phyloP scores from a whole-genome alignment of 306 rosid species.

The Gastrolobium villosum region DNA sequence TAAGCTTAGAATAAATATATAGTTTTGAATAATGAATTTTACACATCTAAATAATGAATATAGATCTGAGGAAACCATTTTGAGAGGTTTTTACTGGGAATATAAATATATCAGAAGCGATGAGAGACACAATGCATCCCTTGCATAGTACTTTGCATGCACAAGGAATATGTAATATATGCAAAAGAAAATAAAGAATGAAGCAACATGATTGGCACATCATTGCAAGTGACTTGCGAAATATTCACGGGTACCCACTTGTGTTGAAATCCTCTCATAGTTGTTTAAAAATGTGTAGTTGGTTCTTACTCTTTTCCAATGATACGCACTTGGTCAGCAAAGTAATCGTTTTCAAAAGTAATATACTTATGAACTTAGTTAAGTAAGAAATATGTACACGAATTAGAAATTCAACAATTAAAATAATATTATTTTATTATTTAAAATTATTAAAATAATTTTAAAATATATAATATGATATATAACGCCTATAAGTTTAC shows the following conservation, averaged over 20 bases:
- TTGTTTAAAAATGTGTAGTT: no score
- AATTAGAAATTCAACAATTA: no score
- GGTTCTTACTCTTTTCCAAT: no score
- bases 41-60: neutral
- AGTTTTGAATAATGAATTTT: neutral
- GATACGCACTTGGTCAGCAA: no score
- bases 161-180: slow-evolving; percentile 39
- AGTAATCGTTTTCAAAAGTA: no score
- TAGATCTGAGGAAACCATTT: no score
- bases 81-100: slow-evolving; percentile 24
- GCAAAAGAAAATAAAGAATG: neutral
- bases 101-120: neutral
- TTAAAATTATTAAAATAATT: no score
- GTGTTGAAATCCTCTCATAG: neutral
- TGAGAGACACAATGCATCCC: neutral
- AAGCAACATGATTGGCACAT: neutral
- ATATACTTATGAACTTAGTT: no score
- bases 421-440: no score
- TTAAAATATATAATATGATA: no score
- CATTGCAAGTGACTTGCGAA: neutral
- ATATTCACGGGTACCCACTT: neutral
- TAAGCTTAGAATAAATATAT: neutral
- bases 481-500: no score
- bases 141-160: slow-evolving; percentile 16
- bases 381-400: no score